phyloP scores from a whole-genome alignment of 202 grass and related monocot genomes.

The Panicum hallii region DNA sequence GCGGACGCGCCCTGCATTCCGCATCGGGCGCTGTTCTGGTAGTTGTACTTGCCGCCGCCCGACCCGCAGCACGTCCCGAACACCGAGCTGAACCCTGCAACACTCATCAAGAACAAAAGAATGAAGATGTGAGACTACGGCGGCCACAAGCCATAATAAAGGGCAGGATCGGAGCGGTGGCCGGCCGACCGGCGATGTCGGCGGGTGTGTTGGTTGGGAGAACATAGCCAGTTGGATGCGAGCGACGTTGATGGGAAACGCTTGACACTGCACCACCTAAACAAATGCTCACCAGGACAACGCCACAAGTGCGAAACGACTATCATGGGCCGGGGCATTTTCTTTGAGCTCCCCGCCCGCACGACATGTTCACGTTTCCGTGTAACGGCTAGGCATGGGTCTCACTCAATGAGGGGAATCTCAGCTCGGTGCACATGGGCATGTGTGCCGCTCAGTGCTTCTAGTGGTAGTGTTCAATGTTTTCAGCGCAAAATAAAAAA shows the following conservation, averaged over 20 bases:
- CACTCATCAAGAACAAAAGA: not conserved
- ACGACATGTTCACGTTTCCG: constrained; percentile 17
- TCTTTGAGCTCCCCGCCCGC: not conserved
- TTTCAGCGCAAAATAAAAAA: not conserved
- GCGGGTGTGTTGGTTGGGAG: no score
- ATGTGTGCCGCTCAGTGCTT: not conserved
- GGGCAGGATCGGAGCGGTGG: not conserved
- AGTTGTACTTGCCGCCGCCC: constrained; percentile 65
- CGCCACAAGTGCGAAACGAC: no score
- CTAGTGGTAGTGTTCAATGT: not conserved
- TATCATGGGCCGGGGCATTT: no score
- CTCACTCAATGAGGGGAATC: not conserved
- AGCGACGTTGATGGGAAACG: not conserved
- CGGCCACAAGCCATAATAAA: not conserved
- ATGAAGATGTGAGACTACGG: no score
- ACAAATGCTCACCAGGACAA: not conserved
- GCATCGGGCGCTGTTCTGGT: constrained; percentile 57
- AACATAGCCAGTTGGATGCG: no score
- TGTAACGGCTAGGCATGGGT: not conserved
- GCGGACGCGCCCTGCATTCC: constrained; percentile 59
- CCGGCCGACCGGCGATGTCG: no score
- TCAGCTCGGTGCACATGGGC: not conserved
- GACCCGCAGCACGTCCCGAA: constrained; percentile 61
- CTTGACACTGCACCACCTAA: not conserved
- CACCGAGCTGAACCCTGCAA: constrained; percentile 57